Evolutionary conservation across 2,329 filamentous ascomycete species (phyloP).

Genomic region (Ophiocordyceps camponoti-saundersi): DNA sequence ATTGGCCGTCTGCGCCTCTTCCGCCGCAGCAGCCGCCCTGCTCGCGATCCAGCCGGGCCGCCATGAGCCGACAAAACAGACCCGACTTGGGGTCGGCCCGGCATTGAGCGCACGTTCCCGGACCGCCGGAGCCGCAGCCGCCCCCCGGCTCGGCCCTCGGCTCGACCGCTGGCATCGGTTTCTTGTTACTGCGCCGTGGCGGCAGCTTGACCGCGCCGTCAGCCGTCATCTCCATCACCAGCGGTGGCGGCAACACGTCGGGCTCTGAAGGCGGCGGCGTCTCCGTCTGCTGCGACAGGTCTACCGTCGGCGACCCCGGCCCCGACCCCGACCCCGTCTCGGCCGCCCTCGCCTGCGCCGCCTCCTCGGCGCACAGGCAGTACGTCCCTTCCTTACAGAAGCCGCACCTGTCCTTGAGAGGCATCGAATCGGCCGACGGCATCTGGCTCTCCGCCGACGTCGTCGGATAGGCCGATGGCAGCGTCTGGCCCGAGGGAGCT

Average conservation of each 20-base stretch:
- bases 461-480: constrained; percentile 1
- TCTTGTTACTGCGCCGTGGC: constrained; percentile 14
- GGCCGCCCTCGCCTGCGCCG: constrained; percentile 9
- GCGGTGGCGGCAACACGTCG: constrained; percentile 32
- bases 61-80: constrained; percentile 67
- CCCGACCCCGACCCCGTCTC: constrained; percentile 15
- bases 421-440: constrained; percentile 18
- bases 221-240: constrained; percentile 41
- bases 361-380: constrained; percentile 58
- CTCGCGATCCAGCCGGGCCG: constrained; percentile 41
- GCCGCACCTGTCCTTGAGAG: constrained; percentile 53
- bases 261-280: constrained; percentile 45
- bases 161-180: constrained; percentile 9
- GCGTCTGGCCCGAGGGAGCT: constrained; percentile 36
- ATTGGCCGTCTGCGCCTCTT: constrained; percentile 39
- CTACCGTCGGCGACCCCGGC: constrained; percentile 18
- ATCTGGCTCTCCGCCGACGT: constrained; percentile 9
- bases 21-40: constrained; percentile 46
- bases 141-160: constrained; percentile 11
- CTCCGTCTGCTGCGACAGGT: constrained; percentile 29
- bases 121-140: constrained; percentile 48
- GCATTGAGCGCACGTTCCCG: constrained; percentile 67
- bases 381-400: constrained; percentile 73
- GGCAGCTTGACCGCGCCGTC: constrained; percentile 45
- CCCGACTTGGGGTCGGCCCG: constrained; percentile 62